These are phyloP conservation scores for Solanum chaucha DNA, from an alignment of 257 asterid genomes.

Conservation along the genomic window DNA sequence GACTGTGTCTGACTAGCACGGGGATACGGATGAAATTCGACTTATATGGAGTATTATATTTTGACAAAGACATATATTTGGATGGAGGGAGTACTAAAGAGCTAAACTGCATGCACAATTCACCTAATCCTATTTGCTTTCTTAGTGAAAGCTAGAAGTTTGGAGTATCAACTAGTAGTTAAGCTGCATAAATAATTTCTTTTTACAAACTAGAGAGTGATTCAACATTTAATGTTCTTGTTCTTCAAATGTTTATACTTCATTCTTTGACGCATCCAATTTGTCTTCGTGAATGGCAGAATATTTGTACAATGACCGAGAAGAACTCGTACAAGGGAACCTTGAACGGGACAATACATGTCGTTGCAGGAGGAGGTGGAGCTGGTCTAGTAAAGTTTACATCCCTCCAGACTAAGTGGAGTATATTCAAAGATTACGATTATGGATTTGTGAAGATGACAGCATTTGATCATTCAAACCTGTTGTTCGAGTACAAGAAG, in stretches of 20 bases:
- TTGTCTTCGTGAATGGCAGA: slow-evolving; percentile 22
- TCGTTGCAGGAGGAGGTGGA: slow-evolving; percentile 95
- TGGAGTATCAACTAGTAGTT: not conserved
- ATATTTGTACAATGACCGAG: slow-evolving; percentile 58
- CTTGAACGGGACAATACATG: slow-evolving; percentile 85
- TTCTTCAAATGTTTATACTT: not conserved
- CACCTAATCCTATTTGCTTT: not conserved
- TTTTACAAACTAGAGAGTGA: not conserved
- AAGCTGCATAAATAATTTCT: not conserved
- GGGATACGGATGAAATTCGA: not conserved
- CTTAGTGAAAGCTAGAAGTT: not conserved
- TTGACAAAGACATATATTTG: not conserved
- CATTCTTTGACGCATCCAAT: not conserved
- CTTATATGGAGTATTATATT: not conserved
- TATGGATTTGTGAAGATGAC: slow-evolving; percentile 79
- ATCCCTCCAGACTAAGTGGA: slow-evolving; percentile 58
- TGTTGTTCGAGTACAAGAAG: slow-evolving; percentile 79
- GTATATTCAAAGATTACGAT: slow-evolving; percentile 59
- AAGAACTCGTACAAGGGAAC: slow-evolving; percentile 48
- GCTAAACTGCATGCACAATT: not conserved
- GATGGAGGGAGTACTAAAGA: not conserved
- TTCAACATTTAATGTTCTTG: not conserved
- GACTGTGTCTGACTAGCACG: not conserved
- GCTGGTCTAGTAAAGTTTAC: slow-evolving; percentile 68
- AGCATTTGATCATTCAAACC: slow-evolving; percentile 70